Conservation (phyloP, 169 alveolate species). For the Eimeria acervulina region DNA sequence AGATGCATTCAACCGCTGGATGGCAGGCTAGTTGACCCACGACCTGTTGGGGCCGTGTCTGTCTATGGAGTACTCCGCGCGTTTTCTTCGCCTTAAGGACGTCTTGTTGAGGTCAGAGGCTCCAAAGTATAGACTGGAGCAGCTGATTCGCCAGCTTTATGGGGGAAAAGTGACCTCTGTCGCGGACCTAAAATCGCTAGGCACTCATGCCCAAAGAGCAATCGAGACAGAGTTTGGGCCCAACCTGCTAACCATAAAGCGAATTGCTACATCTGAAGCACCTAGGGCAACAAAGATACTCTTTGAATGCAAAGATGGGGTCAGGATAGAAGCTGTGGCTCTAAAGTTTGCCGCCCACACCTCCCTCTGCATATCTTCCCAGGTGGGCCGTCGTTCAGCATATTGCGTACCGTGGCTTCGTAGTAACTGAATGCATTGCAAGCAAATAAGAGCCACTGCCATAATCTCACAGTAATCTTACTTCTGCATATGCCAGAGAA, state of each 20-base stretch:
- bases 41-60: neutral
- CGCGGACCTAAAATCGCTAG: slow-evolving; percentile 29
- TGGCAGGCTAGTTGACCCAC: slow-evolving; percentile 15
- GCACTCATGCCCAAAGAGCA: slow-evolving; percentile 30
- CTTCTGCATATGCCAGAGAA: neutral
- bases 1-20: neutral
- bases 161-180: slow-evolving; percentile 40
- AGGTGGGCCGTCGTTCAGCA: slow-evolving; percentile 82
- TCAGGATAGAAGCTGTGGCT: slow-evolving; percentile 91
- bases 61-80: slow-evolving; percentile 72
- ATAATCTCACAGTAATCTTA: neutral
- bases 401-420: neutral
- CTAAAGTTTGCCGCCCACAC: slow-evolving; percentile 91
- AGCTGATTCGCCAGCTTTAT: slow-evolving; percentile 45
- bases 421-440: neutral
- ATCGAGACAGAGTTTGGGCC: slow-evolving; percentile 69
- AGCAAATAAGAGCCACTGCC: neutral
- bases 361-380: slow-evolving; percentile 92
- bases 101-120: slow-evolving; percentile 33
- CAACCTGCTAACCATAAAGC: slow-evolving; percentile 28
- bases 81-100: slow-evolving; percentile 60
- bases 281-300: slow-evolving; percentile 89
- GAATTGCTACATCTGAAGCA: slow-evolving; percentile 4
- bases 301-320: slow-evolving; percentile 90
- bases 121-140: slow-evolving; percentile 43